A percentile compares a stretch with the other conserved stretches of the same genome.
Evolutionary conservation across 345 rosid genomes (phyloP).

Genomic region (Salix arbutifolia): DNA sequence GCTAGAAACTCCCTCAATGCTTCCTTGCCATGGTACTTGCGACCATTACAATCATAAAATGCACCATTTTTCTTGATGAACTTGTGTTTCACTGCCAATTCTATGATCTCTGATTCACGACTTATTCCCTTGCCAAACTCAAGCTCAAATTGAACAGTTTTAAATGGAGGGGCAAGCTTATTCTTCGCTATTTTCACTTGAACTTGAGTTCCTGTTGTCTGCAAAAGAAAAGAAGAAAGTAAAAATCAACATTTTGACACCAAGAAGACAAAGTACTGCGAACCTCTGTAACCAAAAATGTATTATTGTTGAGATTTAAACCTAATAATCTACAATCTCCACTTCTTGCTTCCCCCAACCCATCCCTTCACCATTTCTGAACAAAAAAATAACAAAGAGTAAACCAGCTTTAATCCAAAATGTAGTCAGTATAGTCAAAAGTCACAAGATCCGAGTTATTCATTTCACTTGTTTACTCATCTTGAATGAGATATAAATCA

Average conservation of each 20-base stretch:
- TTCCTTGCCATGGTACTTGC: conserved; percentile 73
- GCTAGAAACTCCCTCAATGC: conserved; percentile 55
- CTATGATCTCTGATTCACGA: conserved; percentile 64
- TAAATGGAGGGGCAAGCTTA: conserved; percentile 93
- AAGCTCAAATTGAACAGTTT: conserved; percentile 75
- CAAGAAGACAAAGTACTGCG: not conserved
- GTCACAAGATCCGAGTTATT: not conserved
- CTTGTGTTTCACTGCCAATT: conserved; percentile 68
- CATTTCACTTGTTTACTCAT: not conserved
- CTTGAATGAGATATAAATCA: not conserved
- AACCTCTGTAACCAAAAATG: not conserved
- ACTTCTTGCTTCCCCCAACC: too few relatives aligned
- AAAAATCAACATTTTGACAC: not conserved
- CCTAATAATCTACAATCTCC: not conserved
- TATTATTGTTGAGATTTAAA: not conserved
- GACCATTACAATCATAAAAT: conserved; percentile 40
- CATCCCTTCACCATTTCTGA: not conserved
- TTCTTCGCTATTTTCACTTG: conserved; percentile 86
- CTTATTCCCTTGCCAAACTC: conserved; percentile 95
- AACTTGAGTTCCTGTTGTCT: conserved; percentile 76
- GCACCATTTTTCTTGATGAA: conserved; percentile 52
- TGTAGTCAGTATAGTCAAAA: not conserved
- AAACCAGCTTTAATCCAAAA: not conserved
- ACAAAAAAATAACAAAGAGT: not conserved
- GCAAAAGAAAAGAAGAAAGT: conserved; percentile 15